Evolutionary conservation across 2,329 filamentous ascomycete species (phyloP).

Genomic region (Calonectria pseudoreteaudii): DNA sequence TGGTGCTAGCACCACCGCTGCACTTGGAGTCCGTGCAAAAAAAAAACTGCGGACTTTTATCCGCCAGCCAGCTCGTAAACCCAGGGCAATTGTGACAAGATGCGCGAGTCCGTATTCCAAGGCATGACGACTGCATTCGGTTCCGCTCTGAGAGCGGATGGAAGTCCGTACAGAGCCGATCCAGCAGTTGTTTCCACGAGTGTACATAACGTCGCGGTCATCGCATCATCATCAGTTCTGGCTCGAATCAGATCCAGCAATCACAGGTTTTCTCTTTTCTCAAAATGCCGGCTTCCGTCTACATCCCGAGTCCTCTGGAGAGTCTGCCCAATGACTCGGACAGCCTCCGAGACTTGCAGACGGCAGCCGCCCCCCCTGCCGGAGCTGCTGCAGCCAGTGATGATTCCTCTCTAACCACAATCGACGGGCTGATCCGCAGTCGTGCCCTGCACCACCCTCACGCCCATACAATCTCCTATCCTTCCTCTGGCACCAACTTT

Average conservation of each 20-base stretch:
- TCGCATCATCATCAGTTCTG: neutral
- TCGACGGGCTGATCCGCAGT: constrained; percentile 41
- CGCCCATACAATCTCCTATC: constrained; percentile 55
- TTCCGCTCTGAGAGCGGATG: neutral
- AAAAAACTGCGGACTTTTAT: constrained; percentile 14
- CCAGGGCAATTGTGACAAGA: neutral
- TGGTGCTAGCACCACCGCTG: too few species aligned
- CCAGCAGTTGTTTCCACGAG: neutral
- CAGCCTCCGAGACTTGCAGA: neutral
- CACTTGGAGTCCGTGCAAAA: too few species aligned
- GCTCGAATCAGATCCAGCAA: neutral
- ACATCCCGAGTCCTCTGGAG: constrained; percentile 25
- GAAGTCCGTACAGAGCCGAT: neutral
- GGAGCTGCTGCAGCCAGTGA: constrained; percentile 18
- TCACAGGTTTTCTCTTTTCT: neutral
- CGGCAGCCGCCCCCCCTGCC: neutral
- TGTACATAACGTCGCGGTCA: constrained; percentile 8
- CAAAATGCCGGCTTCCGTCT: constrained; percentile 30
- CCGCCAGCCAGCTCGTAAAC: neutral
- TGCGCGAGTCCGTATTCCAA: neutral
- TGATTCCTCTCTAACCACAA: constrained; percentile 37
- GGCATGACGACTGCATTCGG: neutral
- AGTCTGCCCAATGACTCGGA: constrained; percentile 17
- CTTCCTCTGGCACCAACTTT: constrained; percentile 56
- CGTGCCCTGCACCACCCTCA: constrained; percentile 46